Evolutionary conservation across 2,329 filamentous ascomycete genomes (phyloP), one percentile per base, ranked within the genome.

Genomic region (Bipolaris gigantea): DNA sequence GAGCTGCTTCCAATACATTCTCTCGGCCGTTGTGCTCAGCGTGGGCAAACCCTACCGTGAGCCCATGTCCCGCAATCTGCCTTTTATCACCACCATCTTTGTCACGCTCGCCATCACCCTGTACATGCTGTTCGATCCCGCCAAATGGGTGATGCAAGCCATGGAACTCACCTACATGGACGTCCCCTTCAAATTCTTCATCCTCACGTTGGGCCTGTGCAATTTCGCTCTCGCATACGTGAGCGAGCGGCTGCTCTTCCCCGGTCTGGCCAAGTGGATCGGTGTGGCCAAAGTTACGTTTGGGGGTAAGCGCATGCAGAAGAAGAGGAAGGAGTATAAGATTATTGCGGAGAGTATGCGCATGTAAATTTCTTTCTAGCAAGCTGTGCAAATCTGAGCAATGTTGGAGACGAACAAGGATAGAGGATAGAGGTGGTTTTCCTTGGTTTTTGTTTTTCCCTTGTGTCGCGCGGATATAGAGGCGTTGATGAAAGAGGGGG

Each of bases 1-100:
- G 5, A 95, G 89, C 1, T 97, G 92, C 73, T 97, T 92, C 68
- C 92, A 97, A 72, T 99, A 99, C 73, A 95, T 96, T 34, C 81
- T 97, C 19, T 89, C 91, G 0, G 94, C 90, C 4, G 82, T 97
- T 35, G 89, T 97, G 1, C 81, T 99, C 27, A 96, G 89, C 64
- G 90, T 94, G n/a, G 95, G 94, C 1, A 86, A 85, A 32, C 94
- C 94, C 0, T 99, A 96, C 77, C 83, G 94, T 49, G 89, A 94
- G 65, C 83, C 85, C 15, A 90, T 92, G 79, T 79, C 79, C 16
- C 83, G 88, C 55, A 99, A 99, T 70, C 84, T 89, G 70, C 94
- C 93, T 0, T 97, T 97, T 68, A 85, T 95, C 33, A 78, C 84
- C 6, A 94, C 92, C 0, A 88, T 97, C 55, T 73, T 85, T 9